Evolutionary conservation across 2,329 filamentous ascomycete genomes (phyloP), one percentile per base, ranked within the genome.

Genomic region (Zymoseptoria brevis): DNA sequence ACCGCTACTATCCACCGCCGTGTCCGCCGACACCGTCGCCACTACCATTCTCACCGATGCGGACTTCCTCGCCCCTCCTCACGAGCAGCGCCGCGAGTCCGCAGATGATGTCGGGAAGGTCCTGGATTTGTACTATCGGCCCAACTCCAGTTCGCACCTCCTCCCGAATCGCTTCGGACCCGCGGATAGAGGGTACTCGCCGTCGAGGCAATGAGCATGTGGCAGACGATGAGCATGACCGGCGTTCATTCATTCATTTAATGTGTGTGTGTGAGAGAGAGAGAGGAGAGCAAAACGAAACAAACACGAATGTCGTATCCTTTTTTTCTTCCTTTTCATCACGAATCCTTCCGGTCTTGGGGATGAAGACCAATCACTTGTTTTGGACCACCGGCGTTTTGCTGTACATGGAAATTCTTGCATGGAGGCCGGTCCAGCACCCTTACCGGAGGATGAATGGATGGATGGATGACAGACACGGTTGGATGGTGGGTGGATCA

Each of bases 1-100:
- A 50, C 61, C 64, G 53, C 57, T 57, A 21, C 55, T 63, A 45
- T 61, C 58, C 50, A 60, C 59, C 45, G 64, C 56, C 19, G 53
- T 50, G 19, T 66, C 64, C 26, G 51, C 50, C 35, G 64, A 66
- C 51, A 66, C 62, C 29, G 60, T 64, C 30, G 58, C 59, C 50
- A 64, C 59, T 57, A 57, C 60, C 29, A 64, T 66, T 35, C 53
- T 64, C 60, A 63, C 57, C 48, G 57, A 59, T 21, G 53, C 57
- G 59, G 53, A 50, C 52, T 55, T 52, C 49, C 29, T 56, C 49
- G 29, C 49, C 26, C 54, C 24, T 22, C 54, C 35, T 26, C 30
- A 30, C 30, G 41, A 61, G 53, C 41, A 53, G 50, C 56, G 54
- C 8, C 54, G 54, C 52, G 53, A 57, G 29, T 62, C 60, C 29